These are phyloP conservation scores for Isabelozyma pseudorhagii DNA, from an alignment of 805 yeast genomes.

Conservation along the genomic window DNA sequence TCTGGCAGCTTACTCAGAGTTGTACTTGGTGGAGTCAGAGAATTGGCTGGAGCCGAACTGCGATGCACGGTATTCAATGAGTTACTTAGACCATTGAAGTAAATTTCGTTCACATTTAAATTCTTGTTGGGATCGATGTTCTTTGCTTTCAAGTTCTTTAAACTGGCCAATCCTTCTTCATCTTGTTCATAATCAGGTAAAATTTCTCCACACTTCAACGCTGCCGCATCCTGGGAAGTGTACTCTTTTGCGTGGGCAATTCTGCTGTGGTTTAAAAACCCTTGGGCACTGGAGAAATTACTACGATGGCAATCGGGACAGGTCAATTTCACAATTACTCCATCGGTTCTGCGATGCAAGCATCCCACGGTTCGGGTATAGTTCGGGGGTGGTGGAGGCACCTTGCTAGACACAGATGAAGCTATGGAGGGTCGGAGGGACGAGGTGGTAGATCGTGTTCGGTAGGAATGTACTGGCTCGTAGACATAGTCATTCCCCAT, in stretches of 20 bases:
- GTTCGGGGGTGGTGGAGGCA: not conserved
- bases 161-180: slow-evolving; percentile 42
- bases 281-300: slow-evolving; percentile 77
- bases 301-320: slow-evolving; percentile 67
- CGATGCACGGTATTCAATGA: slow-evolving; percentile 25
- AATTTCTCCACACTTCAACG: slow-evolving; percentile 59
- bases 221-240: slow-evolving; percentile 72
- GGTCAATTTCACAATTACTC: slow-evolving; percentile 61
- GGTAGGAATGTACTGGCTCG: slow-evolving; percentile 26
- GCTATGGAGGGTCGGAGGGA: slow-evolving; percentile 52
- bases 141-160: slow-evolving; percentile 31
- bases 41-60: slow-evolving; percentile 1
- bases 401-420: slow-evolving; percentile 14
- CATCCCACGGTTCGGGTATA: slow-evolving; percentile 34
- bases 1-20: slow-evolving; percentile 1
- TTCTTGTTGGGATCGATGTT: slow-evolving; percentile 42
- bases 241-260: slow-evolving; percentile 71
- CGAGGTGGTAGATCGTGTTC: slow-evolving; percentile 51
- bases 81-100: slow-evolving; percentile 29
- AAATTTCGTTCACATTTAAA: slow-evolving; percentile 35
- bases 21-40: not conserved
- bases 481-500: not conserved
- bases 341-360: slow-evolving; percentile 66
- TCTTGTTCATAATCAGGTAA: slow-evolving; percentile 57
- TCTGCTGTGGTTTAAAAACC: slow-evolving; percentile 74